Percentiles rank a stretch among this genome's conserved stretches.
Conservation (phyloP, 2,329 filamentous ascomycete genomes). For the Simplicillium sp. region DNA sequence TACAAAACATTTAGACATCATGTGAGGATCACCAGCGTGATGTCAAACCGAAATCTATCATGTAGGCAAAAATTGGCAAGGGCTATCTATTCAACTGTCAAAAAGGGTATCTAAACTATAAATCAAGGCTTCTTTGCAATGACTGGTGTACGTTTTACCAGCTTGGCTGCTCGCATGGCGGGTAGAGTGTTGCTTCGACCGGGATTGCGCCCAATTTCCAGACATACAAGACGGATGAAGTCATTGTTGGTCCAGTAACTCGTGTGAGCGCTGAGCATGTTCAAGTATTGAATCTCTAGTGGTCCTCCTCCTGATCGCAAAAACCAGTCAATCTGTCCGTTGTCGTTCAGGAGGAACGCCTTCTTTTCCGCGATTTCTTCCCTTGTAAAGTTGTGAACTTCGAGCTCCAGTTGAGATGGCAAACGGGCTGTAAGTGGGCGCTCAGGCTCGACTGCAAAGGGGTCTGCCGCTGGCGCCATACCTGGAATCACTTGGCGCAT, state of each 20-base stretch:
- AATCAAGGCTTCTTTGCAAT: neutral
- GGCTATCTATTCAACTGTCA: no score
- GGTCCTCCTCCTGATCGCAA: constrained; percentile 76
- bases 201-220: constrained; percentile 70
- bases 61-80: no score
- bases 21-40: no score
- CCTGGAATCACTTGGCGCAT: constrained; percentile 55
- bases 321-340: constrained; percentile 90
- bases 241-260: constrained; percentile 87
- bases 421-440: constrained; percentile 35
- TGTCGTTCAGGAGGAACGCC: constrained; percentile 84
- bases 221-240: constrained; percentile 81
- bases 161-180: constrained; percentile 49
- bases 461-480: constrained; percentile 20
- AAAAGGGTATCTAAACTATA: no score
- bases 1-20: no score
- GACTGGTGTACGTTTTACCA: neutral
- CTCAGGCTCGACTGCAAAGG: constrained; percentile 19
- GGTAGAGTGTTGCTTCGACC: constrained; percentile 53
- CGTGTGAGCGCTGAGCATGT: constrained; percentile 92
- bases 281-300: constrained; percentile 90
- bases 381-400: constrained; percentile 87
- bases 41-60: no score
- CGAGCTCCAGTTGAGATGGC: constrained; percentile 70
- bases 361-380: constrained; percentile 90